Conservation (phyloP, 2,329 filamentous ascomycete genomes). For the Grosmannia huntii region DNA sequence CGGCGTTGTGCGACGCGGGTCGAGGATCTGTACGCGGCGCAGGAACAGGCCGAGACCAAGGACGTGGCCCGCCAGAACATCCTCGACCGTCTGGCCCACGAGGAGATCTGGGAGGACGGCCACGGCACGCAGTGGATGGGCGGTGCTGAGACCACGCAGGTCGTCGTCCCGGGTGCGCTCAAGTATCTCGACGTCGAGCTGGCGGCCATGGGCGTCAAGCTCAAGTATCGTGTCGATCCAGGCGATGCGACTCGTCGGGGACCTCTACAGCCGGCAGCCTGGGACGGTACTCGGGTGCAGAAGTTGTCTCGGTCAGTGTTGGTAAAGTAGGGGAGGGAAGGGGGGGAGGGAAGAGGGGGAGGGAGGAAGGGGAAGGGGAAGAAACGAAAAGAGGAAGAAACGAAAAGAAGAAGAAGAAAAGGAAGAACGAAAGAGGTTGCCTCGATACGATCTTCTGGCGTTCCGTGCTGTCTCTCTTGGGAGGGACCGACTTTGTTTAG, state of each 20-base stretch:
- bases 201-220: constrained; percentile 88
- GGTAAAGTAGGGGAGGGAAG: neutral
- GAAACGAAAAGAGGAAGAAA: too few species aligned
- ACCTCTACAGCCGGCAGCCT: constrained; percentile 25
- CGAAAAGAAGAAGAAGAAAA: too few species aligned
- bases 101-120: constrained; percentile 81
- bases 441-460: too few species aligned
- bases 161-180: constrained; percentile 85
- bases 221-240: constrained; percentile 61
- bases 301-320: neutral
- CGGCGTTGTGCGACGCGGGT: constrained; percentile 58
- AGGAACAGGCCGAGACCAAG: constrained; percentile 25
- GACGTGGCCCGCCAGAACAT: neutral
- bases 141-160: constrained; percentile 79
- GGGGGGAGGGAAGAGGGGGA: too few species aligned
- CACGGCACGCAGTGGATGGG: constrained; percentile 73
- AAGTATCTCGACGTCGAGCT: constrained; percentile 91
- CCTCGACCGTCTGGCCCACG: constrained; percentile 7
- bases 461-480: too few species aligned
- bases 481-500: too few species aligned
- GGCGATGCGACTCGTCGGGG: constrained; percentile 53
- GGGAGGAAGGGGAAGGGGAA: neutral
- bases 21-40: constrained; percentile 29
- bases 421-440: too few species aligned
- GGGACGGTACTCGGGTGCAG: constrained; percentile 7